phyloP scores from a whole-genome alignment of 2,329 filamentous ascomycete species.

The Pezicula rhizophila region DNA sequence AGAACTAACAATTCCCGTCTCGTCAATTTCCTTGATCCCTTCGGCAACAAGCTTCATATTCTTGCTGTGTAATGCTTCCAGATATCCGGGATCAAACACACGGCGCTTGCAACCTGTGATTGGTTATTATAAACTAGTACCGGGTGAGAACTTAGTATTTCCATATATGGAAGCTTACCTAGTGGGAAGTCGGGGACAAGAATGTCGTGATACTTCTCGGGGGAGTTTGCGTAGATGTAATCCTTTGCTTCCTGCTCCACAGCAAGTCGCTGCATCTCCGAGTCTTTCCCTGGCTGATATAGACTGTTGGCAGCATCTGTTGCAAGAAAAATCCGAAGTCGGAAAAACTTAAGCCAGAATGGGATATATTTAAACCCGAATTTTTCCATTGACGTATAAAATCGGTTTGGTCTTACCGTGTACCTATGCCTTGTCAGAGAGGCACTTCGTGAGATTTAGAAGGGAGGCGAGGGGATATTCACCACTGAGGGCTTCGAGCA shows the following conservation, averaged over 20 bases:
- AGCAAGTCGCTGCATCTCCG: constrained; percentile 8
- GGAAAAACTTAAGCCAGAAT: constrained; percentile 15
- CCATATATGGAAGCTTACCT: neutral
- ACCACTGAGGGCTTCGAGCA: constrained; percentile 25
- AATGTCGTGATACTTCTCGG: constrained; percentile 7
- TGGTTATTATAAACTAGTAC: too few relatives aligned
- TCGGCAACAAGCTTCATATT: too few relatives aligned
- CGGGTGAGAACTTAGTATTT: too few relatives aligned
- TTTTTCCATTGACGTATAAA: constrained; percentile 24
- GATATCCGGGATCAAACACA: too few relatives aligned
- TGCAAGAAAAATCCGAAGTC: constrained; percentile 16
- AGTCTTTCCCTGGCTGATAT: constrained; percentile 17
- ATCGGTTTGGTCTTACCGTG: constrained; percentile 27
- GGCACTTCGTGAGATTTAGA: too few relatives aligned
- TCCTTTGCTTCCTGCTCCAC: constrained; percentile 10
- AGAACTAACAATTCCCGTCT: too few relatives aligned
- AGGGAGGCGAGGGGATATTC: too few relatives aligned
- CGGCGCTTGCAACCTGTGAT: too few relatives aligned
- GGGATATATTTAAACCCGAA: constrained; percentile 23
- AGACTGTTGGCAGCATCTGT: constrained; percentile 15
- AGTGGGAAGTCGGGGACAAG: constrained; percentile 6
- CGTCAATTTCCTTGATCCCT: too few relatives aligned
- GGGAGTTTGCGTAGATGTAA: constrained; percentile 16
- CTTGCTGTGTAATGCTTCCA: too few relatives aligned
- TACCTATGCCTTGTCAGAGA: constrained; percentile 1